Conservation (phyloP, 2,329 filamentous ascomycete genomes). For the Paraconiothyrium sp. region DNA sequence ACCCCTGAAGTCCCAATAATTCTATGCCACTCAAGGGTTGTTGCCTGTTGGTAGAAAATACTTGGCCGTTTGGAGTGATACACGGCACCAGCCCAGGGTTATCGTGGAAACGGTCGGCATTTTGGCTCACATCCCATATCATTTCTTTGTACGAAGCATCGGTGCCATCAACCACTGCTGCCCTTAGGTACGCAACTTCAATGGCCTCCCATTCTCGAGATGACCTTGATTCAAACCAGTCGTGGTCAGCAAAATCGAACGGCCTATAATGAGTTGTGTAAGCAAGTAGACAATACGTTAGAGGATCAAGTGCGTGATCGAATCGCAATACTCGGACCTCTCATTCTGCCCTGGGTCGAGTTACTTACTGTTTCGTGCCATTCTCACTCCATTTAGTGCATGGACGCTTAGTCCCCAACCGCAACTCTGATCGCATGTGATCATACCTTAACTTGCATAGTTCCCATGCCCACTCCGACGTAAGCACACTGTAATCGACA, state of each 20-base stretch:
- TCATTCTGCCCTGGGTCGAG: neutral
- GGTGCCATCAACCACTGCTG: conserved; percentile 54
- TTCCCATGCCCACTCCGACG: conserved; percentile 60
- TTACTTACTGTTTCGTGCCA: conserved; percentile 47
- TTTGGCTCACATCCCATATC: conserved; percentile 74
- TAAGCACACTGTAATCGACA: conserved; percentile 45
- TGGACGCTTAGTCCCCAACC: conserved; percentile 65
- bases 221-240: conserved; percentile 62
- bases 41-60: conserved; percentile 68
- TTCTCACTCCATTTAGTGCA: conserved; percentile 69
- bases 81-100: conserved; percentile 70
- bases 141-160: conserved; percentile 68
- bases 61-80: conserved; percentile 71
- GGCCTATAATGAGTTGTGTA: conserved; percentile 32
- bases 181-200: conserved; percentile 68
- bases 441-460: conserved; percentile 69
- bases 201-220: conserved; percentile 72
- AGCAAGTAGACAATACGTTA: neutral
- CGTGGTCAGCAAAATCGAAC: conserved; percentile 65
- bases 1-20: conserved; percentile 71
- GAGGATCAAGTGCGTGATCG: neutral
- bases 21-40: conserved; percentile 71
- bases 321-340: neutral
- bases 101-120: conserved; percentile 69
- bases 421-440: conserved; percentile 59